Base-by-base conservation (phyloP, 2,329 filamentous ascomycete species). In the Nothophaeocryptopus gaeumannii region DNA sequence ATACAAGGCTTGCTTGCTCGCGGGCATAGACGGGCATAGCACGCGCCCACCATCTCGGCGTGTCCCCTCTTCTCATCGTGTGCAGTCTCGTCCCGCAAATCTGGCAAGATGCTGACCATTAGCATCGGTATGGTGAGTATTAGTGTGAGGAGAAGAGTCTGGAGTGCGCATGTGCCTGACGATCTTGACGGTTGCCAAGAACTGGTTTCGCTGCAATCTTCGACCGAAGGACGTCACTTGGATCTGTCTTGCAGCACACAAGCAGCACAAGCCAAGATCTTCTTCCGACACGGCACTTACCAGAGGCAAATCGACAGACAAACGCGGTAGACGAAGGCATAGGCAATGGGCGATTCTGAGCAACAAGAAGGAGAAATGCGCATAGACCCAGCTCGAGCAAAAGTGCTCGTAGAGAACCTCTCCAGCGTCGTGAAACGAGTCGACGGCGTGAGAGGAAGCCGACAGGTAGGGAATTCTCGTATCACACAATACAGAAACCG, bases 371-470 rank as follows among this genome's bases (percentile, higher is more conserved):
- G 34, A 29, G 53, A 54, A 16, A 70, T 71, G 65, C 63, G 59
- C 37, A 58, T 70, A 52, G 63, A 76, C 52, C 65, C 72, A 32
- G 66, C 70, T 52, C 72, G 75, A 51, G 74, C 74, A 39, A 71
- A 71, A 47, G 66, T 71, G 48, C 68, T 78, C 32, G 61, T 70
- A 9, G 73, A 75, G 48, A 77, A 76, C 54, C 58, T 77, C 32
- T 55, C 66, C 33, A 64, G 64, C 45, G 73, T 76, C 51, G 48
- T 62, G 59, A 50, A 71, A 43, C 71, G 70, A 39, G 70, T 77
- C 48, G 65, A 69, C 50, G 62, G 65, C 33, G 73, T 55, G 20
- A 47, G 53, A 47, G 52, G 51, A 20, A 56, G 53, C 45, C 51
- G 60, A 12, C 39, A 54, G 42, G 59, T 61, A 50, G 5, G 47